Base-by-base conservation (phyloP, 2,329 filamentous ascomycete species). In the Calonectria henricotiae region DNA sequence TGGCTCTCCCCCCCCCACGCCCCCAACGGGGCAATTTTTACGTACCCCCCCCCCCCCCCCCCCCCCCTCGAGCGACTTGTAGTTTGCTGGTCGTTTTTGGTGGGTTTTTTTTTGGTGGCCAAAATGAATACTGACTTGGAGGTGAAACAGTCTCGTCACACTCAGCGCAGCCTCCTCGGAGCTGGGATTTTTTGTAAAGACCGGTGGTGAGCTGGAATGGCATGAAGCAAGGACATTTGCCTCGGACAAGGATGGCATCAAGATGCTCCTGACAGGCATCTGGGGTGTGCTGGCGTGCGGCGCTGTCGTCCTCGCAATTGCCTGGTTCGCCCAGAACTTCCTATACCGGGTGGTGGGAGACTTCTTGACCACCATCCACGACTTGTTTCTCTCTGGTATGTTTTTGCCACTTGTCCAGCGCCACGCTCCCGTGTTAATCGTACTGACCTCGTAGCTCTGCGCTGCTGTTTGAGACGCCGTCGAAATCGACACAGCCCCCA, bases 191-290 rank as follows among this genome's bases (percentile, higher is more conserved):
- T 81, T 71, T 62, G 70, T 73, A 58, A 75, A 80, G 60, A 80
- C 80, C 0, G 80, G 80, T 15, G 79, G 78, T 32, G 78, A 81
- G 65, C 70, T 81, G 11, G 76, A 81, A 60, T 81, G 80, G 80
- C 74, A 73, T 35, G 80, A 81, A 66, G 80, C 77, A 13, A 70
- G 71, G 44, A 63, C 76, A 12, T 80, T 80, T 49, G 77, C 80
- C 23, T 72, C 73, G 35, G 77, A 76, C 69, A 76, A 77, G 62
- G 80, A 81, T 49, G 77, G 75, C 20, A 72, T 80, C 30, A 80
- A 80, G 71, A 75, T 81, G 25, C 68, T 81, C 32, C 73, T 81
- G 11, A 80, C 75, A 23, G 80, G 79, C 17, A 77, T 79, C 35
- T 73, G 70, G 51, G 74, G 76, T 25, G 77, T 79, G 9, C 20